Evolutionary conservation across 257 asterid genomes (phyloP).

Genomic region (Agastache rugosa): DNA sequence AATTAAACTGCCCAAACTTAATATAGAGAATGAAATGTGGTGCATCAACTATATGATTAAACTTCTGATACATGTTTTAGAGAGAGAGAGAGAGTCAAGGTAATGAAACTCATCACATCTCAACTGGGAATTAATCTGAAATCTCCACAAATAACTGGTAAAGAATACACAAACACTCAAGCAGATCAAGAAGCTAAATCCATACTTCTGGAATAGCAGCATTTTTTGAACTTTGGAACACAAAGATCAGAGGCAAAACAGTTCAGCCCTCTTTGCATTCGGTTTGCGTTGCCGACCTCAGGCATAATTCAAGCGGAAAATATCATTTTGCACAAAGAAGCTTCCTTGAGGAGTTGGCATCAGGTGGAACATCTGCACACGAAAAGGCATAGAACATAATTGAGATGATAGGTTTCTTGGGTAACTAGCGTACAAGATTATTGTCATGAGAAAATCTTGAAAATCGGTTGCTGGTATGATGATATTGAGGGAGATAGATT

Average conservation of each 20-base stretch:
- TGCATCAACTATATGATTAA: constrained; percentile 3
- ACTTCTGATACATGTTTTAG: constrained; percentile 18
- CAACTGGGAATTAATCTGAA: constrained; percentile 34
- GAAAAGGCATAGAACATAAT: not conserved
- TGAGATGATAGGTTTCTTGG: constrained; percentile 20
- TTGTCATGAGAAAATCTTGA: constrained; percentile 5
- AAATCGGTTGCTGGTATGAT: constrained; percentile 1
- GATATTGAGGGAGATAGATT: not conserved
- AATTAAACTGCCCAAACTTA: not conserved
- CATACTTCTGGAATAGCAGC: constrained; percentile 36
- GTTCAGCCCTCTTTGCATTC: constrained; percentile 32
- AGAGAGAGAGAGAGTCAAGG: not conserved
- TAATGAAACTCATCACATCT: constrained; percentile 34
- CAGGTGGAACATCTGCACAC: constrained; percentile 86
- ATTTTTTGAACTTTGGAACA: constrained; percentile 25
- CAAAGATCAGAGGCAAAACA: constrained; percentile 35
- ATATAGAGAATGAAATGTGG: not conserved
- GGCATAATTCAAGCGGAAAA: constrained; percentile 90
- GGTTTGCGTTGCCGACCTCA: constrained; percentile 39
- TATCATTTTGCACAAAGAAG: constrained; percentile 84
- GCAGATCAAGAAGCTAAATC: constrained; percentile 33
- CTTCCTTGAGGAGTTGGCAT: constrained; percentile 88
- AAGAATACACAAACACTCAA: constrained; percentile 46
- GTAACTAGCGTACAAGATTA: not conserved
- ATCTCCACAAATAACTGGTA: constrained; percentile 35